Evolutionary conservation across 768 basidiomycete species (phyloP).

Genomic region (Kwoniella sp.): DNA sequence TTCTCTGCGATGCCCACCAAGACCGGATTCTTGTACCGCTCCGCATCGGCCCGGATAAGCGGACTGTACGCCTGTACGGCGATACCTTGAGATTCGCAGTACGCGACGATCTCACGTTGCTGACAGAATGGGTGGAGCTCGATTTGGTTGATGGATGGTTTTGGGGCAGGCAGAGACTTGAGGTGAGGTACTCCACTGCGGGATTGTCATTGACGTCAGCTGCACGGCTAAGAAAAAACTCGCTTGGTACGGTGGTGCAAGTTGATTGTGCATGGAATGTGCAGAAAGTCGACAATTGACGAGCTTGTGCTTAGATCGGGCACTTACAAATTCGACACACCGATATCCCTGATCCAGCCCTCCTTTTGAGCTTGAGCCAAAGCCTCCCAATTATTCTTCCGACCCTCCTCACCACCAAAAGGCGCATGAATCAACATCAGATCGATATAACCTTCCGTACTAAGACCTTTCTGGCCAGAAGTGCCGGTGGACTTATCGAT

Average conservation of each 20-base stretch:
- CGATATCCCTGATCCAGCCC: conserved; percentile 48
- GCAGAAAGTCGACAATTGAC: too few relatives aligned
- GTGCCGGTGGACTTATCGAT: conserved; percentile 13
- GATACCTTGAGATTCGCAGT: conserved; percentile 67
- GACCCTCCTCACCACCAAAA: conserved; percentile 46
- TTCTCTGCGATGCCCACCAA: conserved; percentile 41
- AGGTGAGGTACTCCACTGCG: conserved; percentile 51
- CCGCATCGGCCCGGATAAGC: conserved; percentile 59
- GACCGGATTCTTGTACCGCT: conserved; percentile 52
- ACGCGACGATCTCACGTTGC: conserved; percentile 73
- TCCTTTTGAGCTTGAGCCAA: conserved; percentile 40
- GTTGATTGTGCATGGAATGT: neutral
- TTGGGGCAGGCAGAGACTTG: conserved; percentile 39
- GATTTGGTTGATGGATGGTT: conserved; percentile 52
- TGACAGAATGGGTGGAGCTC: conserved; percentile 66
- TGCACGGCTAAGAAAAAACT: too few relatives aligned
- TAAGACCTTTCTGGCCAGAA: neutral
- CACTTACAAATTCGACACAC: conserved; percentile 48
- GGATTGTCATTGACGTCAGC: too few relatives aligned
- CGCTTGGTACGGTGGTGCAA: neutral
- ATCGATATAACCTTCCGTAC: conserved; percentile 33
- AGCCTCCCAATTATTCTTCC: conserved; percentile 45
- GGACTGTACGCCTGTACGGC: conserved; percentile 56
- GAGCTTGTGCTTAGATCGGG: neutral
- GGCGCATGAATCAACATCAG: conserved; percentile 56